Conservation (phyloP, 371 early-diverging fungal genomes). For the Cokeromyces recurvatus region DNA sequence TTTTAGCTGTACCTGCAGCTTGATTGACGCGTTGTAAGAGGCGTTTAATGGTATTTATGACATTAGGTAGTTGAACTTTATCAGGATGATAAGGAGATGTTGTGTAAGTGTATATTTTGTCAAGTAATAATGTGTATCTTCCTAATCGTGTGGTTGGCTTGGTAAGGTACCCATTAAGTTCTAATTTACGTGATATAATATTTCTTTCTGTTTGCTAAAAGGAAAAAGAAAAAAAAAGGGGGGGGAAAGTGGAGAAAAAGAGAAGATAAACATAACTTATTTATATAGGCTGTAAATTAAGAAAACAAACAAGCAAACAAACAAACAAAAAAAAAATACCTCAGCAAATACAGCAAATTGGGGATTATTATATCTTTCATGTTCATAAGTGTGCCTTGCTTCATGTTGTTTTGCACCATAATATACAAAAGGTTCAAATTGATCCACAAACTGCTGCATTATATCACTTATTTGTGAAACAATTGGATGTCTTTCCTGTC, state of each 20-base stretch:
- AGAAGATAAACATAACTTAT: too few relatives aligned
- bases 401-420: constrained; percentile 87
- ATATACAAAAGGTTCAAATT: constrained; percentile 77
- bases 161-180: constrained; percentile 67
- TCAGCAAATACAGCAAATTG: constrained; percentile 43
- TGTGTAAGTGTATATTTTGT: constrained; percentile 10
- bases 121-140: constrained; percentile 14
- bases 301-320: too few relatives aligned
- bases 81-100: constrained; percentile 11
- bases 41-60: constrained; percentile 59
- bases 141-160: constrained; percentile 22
- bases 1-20: constrained; percentile 85
- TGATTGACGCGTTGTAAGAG: constrained; percentile 73
- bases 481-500: constrained; percentile 72
- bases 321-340: too few relatives aligned
- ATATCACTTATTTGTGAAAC: constrained; percentile 86
- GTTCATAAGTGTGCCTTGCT: constrained; percentile 51
- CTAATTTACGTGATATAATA: constrained; percentile 70
- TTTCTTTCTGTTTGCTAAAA: constrained; percentile 56
- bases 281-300: too few relatives aligned
- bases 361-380: constrained; percentile 27
- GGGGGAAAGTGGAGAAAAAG: too few relatives aligned
- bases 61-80: constrained; percentile 50
- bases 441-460: constrained; percentile 61
- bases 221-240: not conserved